Percentiles rank a stretch among this genome's conserved stretches.
These are phyloP conservation scores for Rugonectria rugulosa DNA, from an alignment of 2,329 filamentous ascomycete species.

Conservation along the genomic window DNA sequence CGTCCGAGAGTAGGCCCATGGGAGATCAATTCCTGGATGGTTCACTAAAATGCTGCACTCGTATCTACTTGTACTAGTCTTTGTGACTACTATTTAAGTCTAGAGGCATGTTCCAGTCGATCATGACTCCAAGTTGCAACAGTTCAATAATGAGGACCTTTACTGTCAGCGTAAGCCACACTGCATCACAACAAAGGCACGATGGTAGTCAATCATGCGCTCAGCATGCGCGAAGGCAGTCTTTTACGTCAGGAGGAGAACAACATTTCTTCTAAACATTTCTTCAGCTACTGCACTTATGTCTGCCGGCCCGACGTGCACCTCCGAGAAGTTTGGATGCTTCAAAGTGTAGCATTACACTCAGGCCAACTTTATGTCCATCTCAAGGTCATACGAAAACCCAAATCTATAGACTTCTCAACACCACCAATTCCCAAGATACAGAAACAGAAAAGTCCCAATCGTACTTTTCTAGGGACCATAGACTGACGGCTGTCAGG, in stretches of 20 bases:
- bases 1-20: too few species aligned
- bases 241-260: constrained; percentile 28
- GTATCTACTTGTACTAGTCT: too few species aligned
- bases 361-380: constrained; percentile 9
- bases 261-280: constrained; percentile 26
- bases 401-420: neutral
- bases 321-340: constrained; percentile 24
- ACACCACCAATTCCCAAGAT: constrained; percentile 30
- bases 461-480: constrained; percentile 18
- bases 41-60: too few species aligned
- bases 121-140: constrained; percentile 25
- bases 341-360: constrained; percentile 27
- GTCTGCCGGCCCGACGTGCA: constrained; percentile 27
- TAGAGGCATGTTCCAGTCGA: constrained; percentile 21
- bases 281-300: constrained; percentile 26
- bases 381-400: neutral
- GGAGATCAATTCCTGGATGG: too few species aligned
- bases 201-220: too few species aligned
- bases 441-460: constrained; percentile 16
- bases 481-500: constrained; percentile 31
- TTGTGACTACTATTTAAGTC: neutral
- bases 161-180: constrained; percentile 26
- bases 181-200: neutral
- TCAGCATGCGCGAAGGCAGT: constrained; percentile 27
- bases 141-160: constrained; percentile 24